Evolutionary conservation across 2,329 filamentous ascomycete species (phyloP).

Genomic region (Fusarium albidum): DNA sequence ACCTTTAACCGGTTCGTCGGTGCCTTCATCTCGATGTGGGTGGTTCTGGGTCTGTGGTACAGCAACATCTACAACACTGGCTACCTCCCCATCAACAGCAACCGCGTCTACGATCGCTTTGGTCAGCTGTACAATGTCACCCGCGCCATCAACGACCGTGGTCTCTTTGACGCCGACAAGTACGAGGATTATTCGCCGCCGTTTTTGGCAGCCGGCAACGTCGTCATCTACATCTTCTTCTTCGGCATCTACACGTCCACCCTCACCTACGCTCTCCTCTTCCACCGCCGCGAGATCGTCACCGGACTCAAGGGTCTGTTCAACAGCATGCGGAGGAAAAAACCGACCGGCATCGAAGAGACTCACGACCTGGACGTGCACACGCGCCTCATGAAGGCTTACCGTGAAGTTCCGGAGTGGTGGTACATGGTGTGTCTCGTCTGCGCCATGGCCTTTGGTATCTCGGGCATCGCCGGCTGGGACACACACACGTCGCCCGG

Average conservation of each 20-base stretch:
- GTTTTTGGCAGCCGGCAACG: slow-evolving; percentile 58
- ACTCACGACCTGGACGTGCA: slow-evolving; percentile 55
- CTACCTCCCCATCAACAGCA: slow-evolving; percentile 63
- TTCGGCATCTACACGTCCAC: slow-evolving; percentile 63
- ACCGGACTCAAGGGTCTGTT: slow-evolving; percentile 58
- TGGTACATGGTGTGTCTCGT: slow-evolving; percentile 58
- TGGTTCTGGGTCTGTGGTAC: slow-evolving; percentile 66
- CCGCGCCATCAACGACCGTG: slow-evolving; percentile 50
- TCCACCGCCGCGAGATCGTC: slow-evolving; percentile 60
- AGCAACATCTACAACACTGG: slow-evolving; percentile 64
- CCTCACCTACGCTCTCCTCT: slow-evolving; percentile 59
- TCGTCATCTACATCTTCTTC: slow-evolving; percentile 63
- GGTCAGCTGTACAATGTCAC: slow-evolving; percentile 57
- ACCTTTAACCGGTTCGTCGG: slow-evolving; percentile 70
- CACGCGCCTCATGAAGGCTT: slow-evolving; percentile 57
- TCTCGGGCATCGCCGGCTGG: slow-evolving; percentile 57
- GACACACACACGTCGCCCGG: slow-evolving; percentile 60
- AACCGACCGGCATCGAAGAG: slow-evolving; percentile 47
- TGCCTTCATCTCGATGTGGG: slow-evolving; percentile 61
- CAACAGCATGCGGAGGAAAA: slow-evolving; percentile 54
- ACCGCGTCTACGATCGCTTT: slow-evolving; percentile 59
- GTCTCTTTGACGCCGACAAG: slow-evolving; percentile 54
- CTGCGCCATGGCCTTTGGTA: slow-evolving; percentile 54
- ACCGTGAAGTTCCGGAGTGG: slow-evolving; percentile 61
- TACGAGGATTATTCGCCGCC: slow-evolving; percentile 62